Percentiles rank a stretch among this genome's conserved stretches.
Conservation (phyloP, 495 filamentous ascomycete genomes). For the Neurospora pannonica region DNA sequence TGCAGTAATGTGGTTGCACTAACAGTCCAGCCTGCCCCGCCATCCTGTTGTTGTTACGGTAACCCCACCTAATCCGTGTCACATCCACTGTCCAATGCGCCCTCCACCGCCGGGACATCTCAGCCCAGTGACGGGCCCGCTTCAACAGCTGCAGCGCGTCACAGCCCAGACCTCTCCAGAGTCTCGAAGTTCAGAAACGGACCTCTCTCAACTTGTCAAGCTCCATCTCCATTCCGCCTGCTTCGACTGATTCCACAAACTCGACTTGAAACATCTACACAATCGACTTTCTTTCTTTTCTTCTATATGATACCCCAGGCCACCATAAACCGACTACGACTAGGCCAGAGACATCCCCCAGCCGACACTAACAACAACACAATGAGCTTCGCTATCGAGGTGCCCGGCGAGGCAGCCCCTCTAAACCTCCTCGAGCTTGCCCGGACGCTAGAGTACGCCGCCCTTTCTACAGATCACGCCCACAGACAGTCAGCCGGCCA, state of each 20-base stretch:
- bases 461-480: conserved; percentile 61
- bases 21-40: not conserved
- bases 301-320: not conserved
- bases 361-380: not conserved
- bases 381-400: conserved; percentile 48
- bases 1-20: not conserved
- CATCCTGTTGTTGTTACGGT: not conserved
- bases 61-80: not conserved
- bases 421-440: conserved; percentile 57
- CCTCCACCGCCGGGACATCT: not conserved
- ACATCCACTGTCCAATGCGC: not conserved
- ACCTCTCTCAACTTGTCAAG: not conserved
- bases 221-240: not conserved
- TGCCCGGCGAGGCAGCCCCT: conserved; percentile 43
- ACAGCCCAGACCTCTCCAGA: not conserved
- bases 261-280: not conserved
- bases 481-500: conserved; percentile 69
- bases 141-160: not conserved
- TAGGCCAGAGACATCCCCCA: not conserved
- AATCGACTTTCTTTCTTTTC: not conserved
- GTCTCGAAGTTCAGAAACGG: not conserved
- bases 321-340: not conserved
- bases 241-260: not conserved
- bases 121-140: not conserved
- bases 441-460: conserved; percentile 61